Evolutionary conservation across 1,284 basidiomycete genomes (phyloP), one percentile per base, ranked within the genome.

Genomic region (Afroboletus lepidellus): DNA sequence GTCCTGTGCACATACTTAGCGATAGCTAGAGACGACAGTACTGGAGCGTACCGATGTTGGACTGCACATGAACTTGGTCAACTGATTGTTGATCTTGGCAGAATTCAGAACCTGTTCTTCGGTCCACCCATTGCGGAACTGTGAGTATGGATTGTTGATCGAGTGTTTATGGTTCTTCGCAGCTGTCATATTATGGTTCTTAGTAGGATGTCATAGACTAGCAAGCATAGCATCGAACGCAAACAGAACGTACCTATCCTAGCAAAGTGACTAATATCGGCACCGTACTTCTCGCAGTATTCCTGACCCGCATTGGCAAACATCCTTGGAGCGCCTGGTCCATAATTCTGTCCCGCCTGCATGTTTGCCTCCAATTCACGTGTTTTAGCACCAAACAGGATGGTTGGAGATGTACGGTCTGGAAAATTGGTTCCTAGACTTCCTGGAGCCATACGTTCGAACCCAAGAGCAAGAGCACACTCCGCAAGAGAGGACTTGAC

Each of bases 51-150:
- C 84, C 6, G 85, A 87, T 32, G 92, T 94, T 1, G 92, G 92
- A 58, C 87, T 91, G 65, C 92, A 94, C 90, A 93, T 92, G 65
- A 83, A 88, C 64, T 89, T 87, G 3, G 91, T 93, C 41, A 93
- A 71, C 63, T 90, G 80, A 46, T 83, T 83, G 27, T 79, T 87
- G 64, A 92, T 83, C 70, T 81, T 84, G 2, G 79, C 77, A 1
- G 85, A 77, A 12, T 77, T 75, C 44, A 89, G 65, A 20, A 92
- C 79, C 60, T 92, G 78, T 56, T 91, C 83, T 12, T 80, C 79
- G 27, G 76, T 84, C 85, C 87, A 90, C 7, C 85, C 85, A 59
- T 85, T 78, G 15, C 83, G 80, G 72, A 94, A 94, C 65, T 94
- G 92, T 1, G 90, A 86, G 62, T 94, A 94, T 0, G 92, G 91